These are phyloP conservation scores for Solanum medicagineum DNA, from an alignment of 257 asterid genomes.

Conservation along the genomic window DNA sequence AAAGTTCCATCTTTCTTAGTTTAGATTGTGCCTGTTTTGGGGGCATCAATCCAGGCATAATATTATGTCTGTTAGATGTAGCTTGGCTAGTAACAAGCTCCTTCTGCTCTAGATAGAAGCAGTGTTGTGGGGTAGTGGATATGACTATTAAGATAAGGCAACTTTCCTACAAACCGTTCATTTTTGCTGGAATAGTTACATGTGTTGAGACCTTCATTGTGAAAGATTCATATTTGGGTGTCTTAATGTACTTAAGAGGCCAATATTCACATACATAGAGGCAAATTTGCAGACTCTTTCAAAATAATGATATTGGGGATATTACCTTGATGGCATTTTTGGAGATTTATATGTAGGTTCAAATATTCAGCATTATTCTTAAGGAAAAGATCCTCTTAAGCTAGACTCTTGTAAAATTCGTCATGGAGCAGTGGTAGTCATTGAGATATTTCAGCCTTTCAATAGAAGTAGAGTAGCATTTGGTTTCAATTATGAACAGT, in stretches of 20 bases:
- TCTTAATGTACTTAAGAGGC: slow-evolving; percentile 9
- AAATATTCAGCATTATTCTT: neutral
- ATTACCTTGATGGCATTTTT: slow-evolving; percentile 7
- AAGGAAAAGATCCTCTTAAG: slow-evolving; percentile 3
- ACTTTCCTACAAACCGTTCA: slow-evolving; percentile 2
- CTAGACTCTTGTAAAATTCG: neutral
- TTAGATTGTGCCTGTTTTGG: slow-evolving; percentile 9
- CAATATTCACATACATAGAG: slow-evolving; percentile 7
- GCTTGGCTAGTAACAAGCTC: slow-evolving; percentile 8
- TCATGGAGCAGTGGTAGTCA: neutral
- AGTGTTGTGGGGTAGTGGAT: slow-evolving; percentile 18
- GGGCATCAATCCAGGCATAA: slow-evolving; percentile 8
- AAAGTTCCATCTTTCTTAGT: slow-evolving; percentile 7
- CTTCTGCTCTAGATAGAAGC: slow-evolving; percentile 11
- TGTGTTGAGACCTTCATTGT: slow-evolving; percentile 9
- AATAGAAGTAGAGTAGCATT: neutral
- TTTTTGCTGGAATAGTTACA: slow-evolving; percentile 11
- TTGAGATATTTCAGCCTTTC: neutral
- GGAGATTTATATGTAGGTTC: slow-evolving; percentile 11
- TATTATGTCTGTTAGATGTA: slow-evolving; percentile 13
- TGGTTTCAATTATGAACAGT: neutral
- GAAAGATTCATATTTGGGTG: slow-evolving; percentile 13
- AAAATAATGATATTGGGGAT: slow-evolving; percentile 13
- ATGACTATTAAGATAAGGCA: slow-evolving; percentile 11
- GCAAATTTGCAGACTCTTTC: slow-evolving; percentile 2